Evolutionary conservation across 176 grass and related monocot species (phyloP), one percentile per base, ranked within the genome.

Genomic region (Oryza coarctata): DNA sequence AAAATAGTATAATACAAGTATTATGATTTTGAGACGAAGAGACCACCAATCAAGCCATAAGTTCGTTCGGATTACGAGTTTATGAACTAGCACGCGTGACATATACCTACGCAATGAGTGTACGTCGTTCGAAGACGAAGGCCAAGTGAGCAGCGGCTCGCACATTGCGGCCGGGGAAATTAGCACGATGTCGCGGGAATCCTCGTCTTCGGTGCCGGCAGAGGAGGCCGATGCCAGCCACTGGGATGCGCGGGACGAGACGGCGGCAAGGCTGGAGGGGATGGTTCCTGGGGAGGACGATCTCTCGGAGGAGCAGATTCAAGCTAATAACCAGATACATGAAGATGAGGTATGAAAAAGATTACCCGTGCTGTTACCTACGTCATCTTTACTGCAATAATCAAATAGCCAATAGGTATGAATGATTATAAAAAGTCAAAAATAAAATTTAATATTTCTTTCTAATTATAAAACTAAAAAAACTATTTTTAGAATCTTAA

Each of bases 291-390:
- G 35, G 31, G 90, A 86, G 14, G 22, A 36, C 45, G 82, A 80
- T 39, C 32, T 89, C 64, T 77, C 75, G 1, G 87, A 86, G 57
- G 86, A 86, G 67, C 68, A 77, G 63, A 49, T 84, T 33, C 38
- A 50, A 35, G 58, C 23, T 11, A 85, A 85, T 23, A 45, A 74
- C 34, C 77, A 80, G 81, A 79, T 63, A 10, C 89, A 91, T 71
- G 77, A 87, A 20, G 85, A 88, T 30, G 89, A 88, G 89, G 89
- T 91, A 74, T 4, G 47, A 52, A 15, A 52, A 52, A 4, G 47
- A 52, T 52, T 7, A 20, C 17, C 17, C 15, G 17, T 20, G 14
- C 17, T 52, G 14, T 20, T 52, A 6, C 17, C 2, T 20, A 2
- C 9, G 20, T 52, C 47, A 52, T 52, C 17, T 52, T 6, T 52